Percentiles rank a stretch among this genome's conserved stretches.
Conservation (phyloP, 2,329 filamentous ascomycete species). For the Colletotrichum filicis region DNA sequence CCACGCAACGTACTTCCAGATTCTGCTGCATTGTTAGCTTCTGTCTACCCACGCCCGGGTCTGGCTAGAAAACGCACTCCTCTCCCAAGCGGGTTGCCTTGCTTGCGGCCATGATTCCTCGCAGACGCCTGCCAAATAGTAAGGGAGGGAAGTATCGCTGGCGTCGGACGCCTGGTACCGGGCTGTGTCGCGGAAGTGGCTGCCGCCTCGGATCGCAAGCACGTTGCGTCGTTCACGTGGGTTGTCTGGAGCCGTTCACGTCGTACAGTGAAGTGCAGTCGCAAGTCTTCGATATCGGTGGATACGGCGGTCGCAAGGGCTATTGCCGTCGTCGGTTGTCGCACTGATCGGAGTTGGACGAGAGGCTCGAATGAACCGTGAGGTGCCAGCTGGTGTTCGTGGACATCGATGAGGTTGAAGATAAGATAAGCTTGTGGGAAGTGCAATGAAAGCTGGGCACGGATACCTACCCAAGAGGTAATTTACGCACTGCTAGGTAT, state of each 20-base stretch:
- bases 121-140: background rate
- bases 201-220: background rate
- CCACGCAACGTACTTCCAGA: constrained; percentile 84
- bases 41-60: background rate
- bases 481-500: background rate
- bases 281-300: background rate
- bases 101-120: constrained; percentile 63
- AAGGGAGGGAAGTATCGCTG: background rate
- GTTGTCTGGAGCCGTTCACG: background rate
- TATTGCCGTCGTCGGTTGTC: background rate
- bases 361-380: background rate
- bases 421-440: background rate
- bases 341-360: background rate
- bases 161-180: background rate
- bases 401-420: background rate
- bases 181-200: background rate
- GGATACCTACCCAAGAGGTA: background rate
- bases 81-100: constrained; percentile 72
- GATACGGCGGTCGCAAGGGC: background rate
- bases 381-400: background rate
- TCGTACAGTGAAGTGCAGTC: background rate
- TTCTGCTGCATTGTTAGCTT: constrained; percentile 62
- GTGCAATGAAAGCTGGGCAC: background rate
- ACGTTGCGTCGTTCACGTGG: background rate
- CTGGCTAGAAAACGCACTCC: constrained; percentile 59